phyloP scores from a whole-genome alignment of 495 filamentous ascomycete genomes.

The Penicillium mononematosum region DNA sequence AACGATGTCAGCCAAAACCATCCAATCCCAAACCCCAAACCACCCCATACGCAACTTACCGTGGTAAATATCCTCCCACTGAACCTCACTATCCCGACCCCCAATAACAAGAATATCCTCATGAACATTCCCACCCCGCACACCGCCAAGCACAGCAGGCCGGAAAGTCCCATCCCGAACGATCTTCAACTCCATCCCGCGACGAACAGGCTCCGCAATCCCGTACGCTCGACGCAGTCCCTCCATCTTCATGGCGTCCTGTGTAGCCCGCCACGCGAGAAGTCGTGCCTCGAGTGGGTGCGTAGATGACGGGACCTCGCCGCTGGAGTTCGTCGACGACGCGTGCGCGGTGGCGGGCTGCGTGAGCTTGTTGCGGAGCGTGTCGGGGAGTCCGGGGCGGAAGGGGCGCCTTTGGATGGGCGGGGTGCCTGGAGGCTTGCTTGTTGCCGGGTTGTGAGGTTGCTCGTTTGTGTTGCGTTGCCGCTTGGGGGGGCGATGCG shows the following conservation, averaged over 20 bases:
- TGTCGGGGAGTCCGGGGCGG: constrained; percentile 88
- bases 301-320: constrained; percentile 50
- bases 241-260: constrained; percentile 85
- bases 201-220: constrained; percentile 86
- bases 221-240: constrained; percentile 79
- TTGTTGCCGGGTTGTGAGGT: constrained; percentile 50
- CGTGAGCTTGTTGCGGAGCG: constrained; percentile 76
- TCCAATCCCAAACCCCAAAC: constrained; percentile 4
- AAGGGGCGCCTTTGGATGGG: constrained; percentile 68
- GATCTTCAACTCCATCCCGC: constrained; percentile 95
- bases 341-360: constrained; percentile 46
- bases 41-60: constrained; percentile 30
- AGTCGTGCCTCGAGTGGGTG: constrained; percentile 94
- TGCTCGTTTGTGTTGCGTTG: constrained; percentile 57
- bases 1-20: constrained; percentile 12
- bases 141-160: constrained; percentile 45
- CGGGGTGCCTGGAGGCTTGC: constrained; percentile 30
- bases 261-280: constrained; percentile 77
- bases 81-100: constrained; percentile 70
- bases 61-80: constrained; percentile 89
- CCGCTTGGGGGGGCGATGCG: constrained; percentile 71
- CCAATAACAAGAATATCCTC: constrained; percentile 71
- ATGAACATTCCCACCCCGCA: constrained; percentile 51
- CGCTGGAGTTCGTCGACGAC: constrained; percentile 40
- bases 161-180: constrained; percentile 58